phyloP scores from a whole-genome alignment of 331 rosid genomes.

The Telfairia occidentalis region DNA sequence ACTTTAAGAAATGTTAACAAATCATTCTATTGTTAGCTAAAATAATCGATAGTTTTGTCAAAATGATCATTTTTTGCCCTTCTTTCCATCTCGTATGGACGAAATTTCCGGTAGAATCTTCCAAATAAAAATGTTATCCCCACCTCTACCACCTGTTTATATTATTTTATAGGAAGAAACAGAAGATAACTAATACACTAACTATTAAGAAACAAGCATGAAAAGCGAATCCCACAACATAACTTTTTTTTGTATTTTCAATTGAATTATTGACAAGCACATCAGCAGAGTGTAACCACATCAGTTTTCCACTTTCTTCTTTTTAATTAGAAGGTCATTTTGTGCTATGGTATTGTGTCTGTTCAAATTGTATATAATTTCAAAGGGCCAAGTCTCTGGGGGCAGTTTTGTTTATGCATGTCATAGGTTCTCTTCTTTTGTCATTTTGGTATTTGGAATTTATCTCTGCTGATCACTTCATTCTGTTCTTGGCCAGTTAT shows the following conservation, averaged over 20 bases:
- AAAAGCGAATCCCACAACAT: neutral
- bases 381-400: conserved; percentile 7
- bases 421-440: conserved; percentile 6
- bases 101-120: neutral
- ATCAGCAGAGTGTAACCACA: conserved; percentile 2
- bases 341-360: neutral
- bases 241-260: neutral
- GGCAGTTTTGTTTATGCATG: conserved; percentile 3
- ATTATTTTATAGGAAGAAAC: neutral
- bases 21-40: neutral
- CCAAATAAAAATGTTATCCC: neutral
- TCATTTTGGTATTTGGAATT: conserved; percentile 2
- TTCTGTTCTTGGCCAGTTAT: neutral
- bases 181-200: conserved; percentile 7
- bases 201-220: neutral
- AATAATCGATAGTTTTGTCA: neutral
- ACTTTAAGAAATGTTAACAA: neutral
- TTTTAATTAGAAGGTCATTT: neutral
- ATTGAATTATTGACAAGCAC: conserved; percentile 1
- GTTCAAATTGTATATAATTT: neutral
- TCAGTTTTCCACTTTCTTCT: neutral
- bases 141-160: neutral
- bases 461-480: neutral
- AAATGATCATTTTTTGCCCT: neutral
- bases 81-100: neutral